Conservation (phyloP, 495 filamentous ascomycete species). For the Talaromyces borbonicus region DNA sequence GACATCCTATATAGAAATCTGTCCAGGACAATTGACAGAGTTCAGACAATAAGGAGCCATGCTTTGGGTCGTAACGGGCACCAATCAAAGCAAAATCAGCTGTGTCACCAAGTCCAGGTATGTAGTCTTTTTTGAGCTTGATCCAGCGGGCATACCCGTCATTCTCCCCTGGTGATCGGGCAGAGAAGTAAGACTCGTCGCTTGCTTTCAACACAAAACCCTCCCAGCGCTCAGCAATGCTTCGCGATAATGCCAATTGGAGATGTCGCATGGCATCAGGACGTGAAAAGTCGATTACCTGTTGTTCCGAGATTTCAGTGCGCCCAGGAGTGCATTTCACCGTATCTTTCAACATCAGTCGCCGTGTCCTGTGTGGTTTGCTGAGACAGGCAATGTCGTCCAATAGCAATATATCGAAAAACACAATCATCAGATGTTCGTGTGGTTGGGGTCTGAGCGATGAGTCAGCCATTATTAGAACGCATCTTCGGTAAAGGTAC, state of each 20-base stretch:
- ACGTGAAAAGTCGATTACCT: conserved; percentile 51
- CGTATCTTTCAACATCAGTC: conserved; percentile 47
- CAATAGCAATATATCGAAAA: conserved; percentile 67
- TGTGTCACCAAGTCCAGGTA: conserved; percentile 68
- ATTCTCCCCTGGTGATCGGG: conserved; percentile 22
- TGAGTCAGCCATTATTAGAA: conserved; percentile 8
- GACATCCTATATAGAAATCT: conserved; percentile 67
- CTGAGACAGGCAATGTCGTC: conserved; percentile 58
- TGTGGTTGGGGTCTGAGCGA: conserved; percentile 48
- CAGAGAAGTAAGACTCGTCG: conserved; percentile 68
- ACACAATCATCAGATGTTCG: conserved; percentile 77
- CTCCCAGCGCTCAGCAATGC: conserved; percentile 57
- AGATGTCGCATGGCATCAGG: conserved; percentile 35
- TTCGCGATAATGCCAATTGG: conserved; percentile 51
- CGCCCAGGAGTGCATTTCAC: conserved; percentile 46
- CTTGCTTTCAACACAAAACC: conserved; percentile 69
- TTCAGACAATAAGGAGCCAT: conserved; percentile 35
- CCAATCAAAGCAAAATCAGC: conserved; percentile 74
- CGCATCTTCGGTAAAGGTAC: conserved; percentile 10
- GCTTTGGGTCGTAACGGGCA: conserved; percentile 52
- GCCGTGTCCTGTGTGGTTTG: conserved; percentile 49
- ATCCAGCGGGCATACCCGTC: conserved; percentile 48
- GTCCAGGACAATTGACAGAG: conserved; percentile 55
- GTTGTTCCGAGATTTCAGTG: conserved; percentile 50
- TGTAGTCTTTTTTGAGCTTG: conserved; percentile 87